These are phyloP conservation scores for Austroboletus festivus DNA, from an alignment of 768 basidiomycete species.

Conservation along the genomic window DNA sequence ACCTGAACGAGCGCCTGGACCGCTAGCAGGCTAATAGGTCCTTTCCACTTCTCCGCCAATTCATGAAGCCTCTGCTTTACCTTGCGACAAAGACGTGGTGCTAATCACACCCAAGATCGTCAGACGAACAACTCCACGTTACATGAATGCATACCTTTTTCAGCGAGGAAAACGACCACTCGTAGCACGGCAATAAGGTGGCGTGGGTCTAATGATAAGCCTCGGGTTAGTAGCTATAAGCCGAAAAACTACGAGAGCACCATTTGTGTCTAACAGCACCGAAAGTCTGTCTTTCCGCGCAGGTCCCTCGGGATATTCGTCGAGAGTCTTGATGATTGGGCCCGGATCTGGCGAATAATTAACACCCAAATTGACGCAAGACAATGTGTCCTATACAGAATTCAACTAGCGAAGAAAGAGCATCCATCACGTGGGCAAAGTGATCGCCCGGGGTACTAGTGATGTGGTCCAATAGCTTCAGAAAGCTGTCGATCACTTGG, in stretches of 20 bases:
- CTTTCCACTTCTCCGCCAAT: constrained; percentile 8
- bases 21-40: constrained; percentile 16
- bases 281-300: constrained; percentile 4
- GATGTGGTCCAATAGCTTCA: constrained; percentile 7
- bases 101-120: not conserved
- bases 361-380: not conserved
- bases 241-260: not conserved
- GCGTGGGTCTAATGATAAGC: not conserved
- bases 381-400: constrained; percentile 1
- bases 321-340: constrained; percentile 2
- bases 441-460: constrained; percentile 2
- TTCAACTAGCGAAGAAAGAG: constrained; percentile 11
- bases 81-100: constrained; percentile 4
- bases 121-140: not conserved
- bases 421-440: constrained; percentile 17
- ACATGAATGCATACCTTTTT: not conserved
- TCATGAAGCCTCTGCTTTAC: constrained; percentile 10
- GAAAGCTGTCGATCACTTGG: constrained; percentile 8
- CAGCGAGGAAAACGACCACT: constrained; percentile 9
- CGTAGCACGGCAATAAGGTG: constrained; percentile 15
- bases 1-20: constrained; percentile 20
- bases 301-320: not conserved
- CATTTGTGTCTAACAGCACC: constrained; percentile 8
- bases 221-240: not conserved
- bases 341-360: constrained; percentile 2